Base-by-base conservation (phyloP, 805 yeast species). In the Sugiyamaella lignohabitans region DNA sequence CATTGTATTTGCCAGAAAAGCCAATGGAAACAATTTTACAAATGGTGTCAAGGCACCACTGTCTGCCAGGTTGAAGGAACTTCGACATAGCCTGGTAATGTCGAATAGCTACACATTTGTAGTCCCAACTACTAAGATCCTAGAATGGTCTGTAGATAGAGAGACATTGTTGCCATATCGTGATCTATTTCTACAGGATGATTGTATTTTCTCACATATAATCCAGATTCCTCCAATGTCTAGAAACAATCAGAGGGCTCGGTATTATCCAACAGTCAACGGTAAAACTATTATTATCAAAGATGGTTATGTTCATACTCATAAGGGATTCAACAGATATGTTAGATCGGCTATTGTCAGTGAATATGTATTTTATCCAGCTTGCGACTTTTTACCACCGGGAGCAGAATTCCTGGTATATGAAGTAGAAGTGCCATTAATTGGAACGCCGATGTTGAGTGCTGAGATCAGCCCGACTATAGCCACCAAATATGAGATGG, bases 131-230 rank as follows among this genome's bases (percentile, higher is more conserved):
- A 65, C 82, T 0, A 59, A 63, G 22, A 62, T 73, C 2, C 65
- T 84, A 8, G 57, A 65, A 39, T 60, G 69, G 43, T 67, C 62
- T 48, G 59, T 57, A 16, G 80, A 76, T 45, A 46, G 50, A 10
- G 69, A 64, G 17, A 48, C 74, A 0, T 66, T 70, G 6, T 45
- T 61, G 1, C 58, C 71, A 2, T 70, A 78, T 45, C 60, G 58
- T 2, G 85, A 80, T 2, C 61, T 78, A 11, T 80, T 86, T 59
- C 74, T 74, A 42, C 71, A 69, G 35, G 76, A 75, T 29, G 84
- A 79, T 21, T 84, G 83, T 59, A 66, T 83, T 5, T 72, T 72
- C 40, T 75, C 84, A 1, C 91, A 84, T 59, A 73, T 84, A 20
- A 62, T 83, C 17, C 61, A 70, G 40, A 65, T 72, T 2, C 58